These are phyloP conservation scores for Wallacemonas rigidus DNA, from an alignment of 208 protist species.

Conservation along the genomic window DNA sequence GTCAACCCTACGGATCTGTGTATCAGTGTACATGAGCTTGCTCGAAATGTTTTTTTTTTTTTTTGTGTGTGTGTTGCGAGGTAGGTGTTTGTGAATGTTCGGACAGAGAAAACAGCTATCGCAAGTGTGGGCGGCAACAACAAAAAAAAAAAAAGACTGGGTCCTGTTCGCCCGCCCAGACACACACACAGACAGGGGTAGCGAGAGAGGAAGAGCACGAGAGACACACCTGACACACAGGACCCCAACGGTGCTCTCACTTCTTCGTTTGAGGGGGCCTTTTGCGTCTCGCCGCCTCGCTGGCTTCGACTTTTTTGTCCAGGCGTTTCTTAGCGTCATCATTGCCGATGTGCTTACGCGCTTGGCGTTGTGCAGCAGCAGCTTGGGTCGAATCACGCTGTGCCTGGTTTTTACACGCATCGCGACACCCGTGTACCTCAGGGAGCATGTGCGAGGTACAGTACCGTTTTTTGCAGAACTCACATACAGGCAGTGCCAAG, in stretches of 20 bases:
- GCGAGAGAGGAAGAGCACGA: not conserved
- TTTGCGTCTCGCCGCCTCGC: conserved; percentile 65
- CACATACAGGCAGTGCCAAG: conserved; percentile 57
- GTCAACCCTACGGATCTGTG: too few relatives aligned
- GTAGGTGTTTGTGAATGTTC: too few relatives aligned
- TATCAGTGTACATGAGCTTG: too few relatives aligned
- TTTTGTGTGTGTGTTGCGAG: too few relatives aligned
- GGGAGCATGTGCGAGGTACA: conserved; percentile 83
- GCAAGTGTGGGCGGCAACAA: too few relatives aligned
- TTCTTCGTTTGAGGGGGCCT: conserved; percentile 32
- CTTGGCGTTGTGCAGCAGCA: conserved; percentile 48
- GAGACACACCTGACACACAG: too few relatives aligned
- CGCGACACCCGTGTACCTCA: conserved; percentile 83
- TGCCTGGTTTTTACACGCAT: conserved; percentile 63
- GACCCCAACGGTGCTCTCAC: conserved; percentile 1
- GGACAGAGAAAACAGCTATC: too few relatives aligned
- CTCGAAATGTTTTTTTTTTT: too few relatives aligned
- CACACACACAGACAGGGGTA: not conserved
- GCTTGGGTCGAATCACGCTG: conserved; percentile 63
- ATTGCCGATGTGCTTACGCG: conserved; percentile 67
- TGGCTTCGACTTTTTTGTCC: conserved; percentile 51
- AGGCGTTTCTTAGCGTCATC: conserved; percentile 70
- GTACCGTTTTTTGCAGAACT: conserved; percentile 65
- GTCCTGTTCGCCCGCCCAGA: not conserved
- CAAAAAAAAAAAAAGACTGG: too few relatives aligned